These are phyloP conservation scores for Phytophthora meadii DNA, from an alignment of 352 stramenopile genomes.

Conservation along the genomic window DNA sequence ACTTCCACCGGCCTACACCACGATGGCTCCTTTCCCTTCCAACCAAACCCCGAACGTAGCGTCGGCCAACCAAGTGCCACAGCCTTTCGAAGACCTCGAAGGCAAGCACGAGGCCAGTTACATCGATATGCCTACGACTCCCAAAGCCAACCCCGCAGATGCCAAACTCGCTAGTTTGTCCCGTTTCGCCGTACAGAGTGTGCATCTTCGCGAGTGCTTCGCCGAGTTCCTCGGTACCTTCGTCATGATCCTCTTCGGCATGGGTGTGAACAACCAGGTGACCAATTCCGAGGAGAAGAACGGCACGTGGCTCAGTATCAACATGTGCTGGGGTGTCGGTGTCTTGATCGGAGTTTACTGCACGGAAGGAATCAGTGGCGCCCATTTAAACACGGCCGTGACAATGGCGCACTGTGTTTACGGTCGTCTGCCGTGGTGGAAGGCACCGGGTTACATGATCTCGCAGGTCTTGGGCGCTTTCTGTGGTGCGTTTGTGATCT, in stretches of 20 bases:
- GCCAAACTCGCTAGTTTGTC: background rate
- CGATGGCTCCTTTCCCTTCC: slow-evolving; percentile 28
- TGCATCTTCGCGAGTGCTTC: slow-evolving; percentile 47
- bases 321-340: slow-evolving; percentile 52
- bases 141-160: background rate
- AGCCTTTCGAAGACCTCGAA: slow-evolving; percentile 23
- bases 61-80: slow-evolving; percentile 13
- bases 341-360: slow-evolving; percentile 58
- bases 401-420: slow-evolving; percentile 53
- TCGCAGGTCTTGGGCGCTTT: slow-evolving; percentile 54
- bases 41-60: slow-evolving; percentile 21
- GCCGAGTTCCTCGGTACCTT: slow-evolving; percentile 57
- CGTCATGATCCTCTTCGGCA: slow-evolving; percentile 61
- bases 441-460: slow-evolving; percentile 50
- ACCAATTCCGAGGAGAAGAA: slow-evolving; percentile 45
- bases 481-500: slow-evolving; percentile 44
- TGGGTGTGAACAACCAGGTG: slow-evolving; percentile 66
- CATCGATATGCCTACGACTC: slow-evolving; percentile 11
- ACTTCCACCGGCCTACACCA: background rate
- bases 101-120: slow-evolving; percentile 28
- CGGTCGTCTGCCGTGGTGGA: slow-evolving; percentile 48
- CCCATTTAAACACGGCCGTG: slow-evolving; percentile 64
- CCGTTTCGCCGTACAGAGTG: slow-evolving; percentile 29
- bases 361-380: slow-evolving; percentile 49
- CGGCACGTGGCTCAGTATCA: slow-evolving; percentile 67